Evolutionary conservation across 2,329 filamentous ascomycete genomes (phyloP), one percentile per base, ranked within the genome.

Genomic region (Plectosphaerella cucumerina): DNA sequence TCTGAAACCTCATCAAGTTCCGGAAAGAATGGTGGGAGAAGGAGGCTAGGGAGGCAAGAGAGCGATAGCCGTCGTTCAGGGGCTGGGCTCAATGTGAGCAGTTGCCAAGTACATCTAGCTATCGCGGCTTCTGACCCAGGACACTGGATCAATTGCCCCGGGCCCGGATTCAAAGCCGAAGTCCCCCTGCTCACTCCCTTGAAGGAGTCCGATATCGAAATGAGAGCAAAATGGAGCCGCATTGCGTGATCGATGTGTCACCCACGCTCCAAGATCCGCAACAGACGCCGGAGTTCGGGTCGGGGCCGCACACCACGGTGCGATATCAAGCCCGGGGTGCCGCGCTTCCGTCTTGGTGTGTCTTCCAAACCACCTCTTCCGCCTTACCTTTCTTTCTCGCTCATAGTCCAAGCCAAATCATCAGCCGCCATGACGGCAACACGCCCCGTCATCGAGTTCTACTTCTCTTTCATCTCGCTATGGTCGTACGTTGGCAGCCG

Each of bases 391-490:
- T 15, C 12, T 15, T 5, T 11, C 34, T 15, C n/a, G n/a, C n/a
- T n/a, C n/a, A n/a, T n/a, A n/a, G n/a, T n/a, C n/a, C n/a, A n/a
- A n/a, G n/a, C n/a, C n/a, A n/a, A n/a, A n/a, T n/a, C 42, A 14
- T 17, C 20, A 44, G n/a, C n/a, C n/a, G n/a, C 5, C 18, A 44
- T 44, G 42, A 12, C 42, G 5, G 20, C 42, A 1, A n/a, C 22
- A 12, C 53, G 52, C 43, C 56, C 58, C 14, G 55, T 60, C 6
- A 59, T 60, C 15, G 57, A 59, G 18, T 60, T 59, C 49, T 64
- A 63, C 47, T 65, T 65, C 51, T 64, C 61, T 33, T 64, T 64
- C 54, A 60, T 65, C 37, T 65, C 62, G 1, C 56, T 64, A 17
- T 64, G 61, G 62, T 64, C 62, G 21, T 61, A 62, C 48, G 57